Conservation (phyloP, 2,329 filamentous ascomycete genomes). For the Colletotrichum godetiae region DNA sequence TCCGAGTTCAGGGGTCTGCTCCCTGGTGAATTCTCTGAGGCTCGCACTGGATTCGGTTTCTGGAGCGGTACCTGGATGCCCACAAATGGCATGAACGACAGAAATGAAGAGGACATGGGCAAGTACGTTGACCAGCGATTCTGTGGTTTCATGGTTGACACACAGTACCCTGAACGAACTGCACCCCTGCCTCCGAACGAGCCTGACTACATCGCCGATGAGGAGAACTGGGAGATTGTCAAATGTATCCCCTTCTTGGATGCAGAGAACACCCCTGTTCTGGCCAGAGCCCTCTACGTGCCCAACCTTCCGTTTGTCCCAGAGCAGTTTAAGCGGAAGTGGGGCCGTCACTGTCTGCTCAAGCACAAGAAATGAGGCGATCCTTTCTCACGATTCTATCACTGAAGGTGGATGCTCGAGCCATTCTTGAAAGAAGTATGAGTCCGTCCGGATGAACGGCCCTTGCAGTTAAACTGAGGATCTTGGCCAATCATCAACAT, state of each 20-base stretch:
- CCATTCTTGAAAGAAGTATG: background rate
- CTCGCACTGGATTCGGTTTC: conserved; percentile 74
- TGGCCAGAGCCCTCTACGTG: conserved; percentile 85
- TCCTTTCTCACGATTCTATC: background rate
- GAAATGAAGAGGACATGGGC: conserved; percentile 84
- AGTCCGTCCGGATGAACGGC: background rate
- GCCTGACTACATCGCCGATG: conserved; percentile 82
- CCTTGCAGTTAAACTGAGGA: background rate
- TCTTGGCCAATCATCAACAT: background rate
- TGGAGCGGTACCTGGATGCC: conserved; percentile 87
- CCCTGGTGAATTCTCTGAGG: conserved; percentile 89
- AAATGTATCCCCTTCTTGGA: conserved; percentile 86
- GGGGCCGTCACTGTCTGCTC: conserved; percentile 90
- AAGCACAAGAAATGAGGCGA: conserved; percentile 58
- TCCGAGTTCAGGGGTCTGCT: conserved; percentile 91
- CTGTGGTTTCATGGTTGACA: conserved; percentile 90
- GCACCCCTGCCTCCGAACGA: conserved; percentile 72
- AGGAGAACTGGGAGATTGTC: conserved; percentile 80
- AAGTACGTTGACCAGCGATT: conserved; percentile 85
- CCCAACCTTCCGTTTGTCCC: conserved; percentile 79
- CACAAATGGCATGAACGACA: conserved; percentile 89
- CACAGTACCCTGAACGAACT: conserved; percentile 74
- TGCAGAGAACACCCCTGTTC: conserved; percentile 74
- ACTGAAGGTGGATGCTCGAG: background rate
- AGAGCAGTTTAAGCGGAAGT: conserved; percentile 76